Evolutionary conservation across 2,329 filamentous ascomycete genomes (phyloP).

Genomic region (Geosmithia putterillii): DNA sequence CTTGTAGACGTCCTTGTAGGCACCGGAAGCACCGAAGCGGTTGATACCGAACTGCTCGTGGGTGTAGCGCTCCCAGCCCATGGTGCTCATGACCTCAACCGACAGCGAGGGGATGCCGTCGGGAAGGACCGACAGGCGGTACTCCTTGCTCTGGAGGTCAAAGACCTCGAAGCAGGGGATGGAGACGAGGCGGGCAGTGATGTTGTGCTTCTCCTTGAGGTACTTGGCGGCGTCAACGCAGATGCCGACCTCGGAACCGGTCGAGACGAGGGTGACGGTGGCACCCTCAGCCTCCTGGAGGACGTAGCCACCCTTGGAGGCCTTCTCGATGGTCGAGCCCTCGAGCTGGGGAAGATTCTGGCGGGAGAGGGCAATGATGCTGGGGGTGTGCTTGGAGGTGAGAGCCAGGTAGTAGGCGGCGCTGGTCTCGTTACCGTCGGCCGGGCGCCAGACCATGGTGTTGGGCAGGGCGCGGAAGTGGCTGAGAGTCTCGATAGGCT

Average conservation of each 20-base stretch:
- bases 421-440: constrained; percentile 96
- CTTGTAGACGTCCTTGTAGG: constrained; percentile 97
- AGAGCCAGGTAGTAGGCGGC: constrained; percentile 95
- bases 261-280: constrained; percentile 80
- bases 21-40: constrained; percentile 93
- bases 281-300: constrained; percentile 75
- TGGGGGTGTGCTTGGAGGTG: constrained; percentile 80
- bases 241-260: constrained; percentile 91
- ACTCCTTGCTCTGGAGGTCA: constrained; percentile 86
- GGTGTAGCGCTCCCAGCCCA: constrained; percentile 98
- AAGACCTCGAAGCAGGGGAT: constrained; percentile 97
- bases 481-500: constrained; percentile 95
- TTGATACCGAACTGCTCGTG: constrained; percentile 99
- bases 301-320: constrained; percentile 91
- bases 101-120: constrained; percentile 88
- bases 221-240: constrained; percentile 86
- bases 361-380: constrained; percentile 86
- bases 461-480: constrained; percentile 99
- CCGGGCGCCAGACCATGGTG: constrained; percentile 98
- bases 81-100: constrained; percentile 92
- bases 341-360: constrained; percentile 98
- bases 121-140: constrained; percentile 83
- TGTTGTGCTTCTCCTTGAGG: constrained; percentile 75
- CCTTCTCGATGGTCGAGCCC: constrained; percentile 80
- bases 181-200: constrained; percentile 86